A percentile compares a stretch with the other conserved stretches of the same genome.
Conservation (phyloP, 805 yeast species). For the Kodamaea kaohsiungensis region DNA sequence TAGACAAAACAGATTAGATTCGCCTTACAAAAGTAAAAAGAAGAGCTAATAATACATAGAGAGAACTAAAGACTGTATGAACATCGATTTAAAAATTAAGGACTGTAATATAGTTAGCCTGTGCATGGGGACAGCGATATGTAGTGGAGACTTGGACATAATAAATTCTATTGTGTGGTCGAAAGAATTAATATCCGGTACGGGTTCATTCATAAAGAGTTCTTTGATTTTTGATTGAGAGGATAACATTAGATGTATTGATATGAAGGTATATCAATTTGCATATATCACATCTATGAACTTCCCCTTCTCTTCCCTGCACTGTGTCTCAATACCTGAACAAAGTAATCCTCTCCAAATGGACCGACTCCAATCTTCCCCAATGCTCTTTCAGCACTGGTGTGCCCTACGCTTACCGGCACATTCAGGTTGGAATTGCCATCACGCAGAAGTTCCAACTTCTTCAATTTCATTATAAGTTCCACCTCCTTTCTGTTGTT, state of each 20-base stretch:
- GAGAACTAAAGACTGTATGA: background rate
- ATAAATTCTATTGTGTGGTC: background rate
- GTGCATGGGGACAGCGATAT: background rate
- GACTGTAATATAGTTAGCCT: background rate
- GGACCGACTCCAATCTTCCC: constrained; percentile 86
- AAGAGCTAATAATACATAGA: background rate
- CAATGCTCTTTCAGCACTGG: constrained; percentile 78
- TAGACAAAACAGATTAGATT: background rate
- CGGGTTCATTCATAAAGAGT: no score
- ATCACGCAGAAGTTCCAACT: constrained; percentile 48
- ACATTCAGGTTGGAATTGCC: constrained; percentile 38
- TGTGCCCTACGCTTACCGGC: constrained; percentile 47
- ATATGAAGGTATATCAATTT: no score
- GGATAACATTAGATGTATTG: no score
- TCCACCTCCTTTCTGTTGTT: constrained; percentile 81
- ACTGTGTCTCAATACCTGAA: constrained; percentile 14
- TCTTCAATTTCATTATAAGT: constrained; percentile 58
- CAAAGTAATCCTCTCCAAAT: constrained; percentile 46
- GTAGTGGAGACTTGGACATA: no score
- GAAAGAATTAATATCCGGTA: no score
- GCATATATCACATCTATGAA: background rate
- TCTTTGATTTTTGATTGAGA: no score
- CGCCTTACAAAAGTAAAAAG: background rate
- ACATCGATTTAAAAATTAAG: background rate
- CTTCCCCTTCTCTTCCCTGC: constrained; percentile 10